These are phyloP conservation scores for Lactarius trivialis DNA, from an alignment of 768 basidiomycete species.

Conservation along the genomic window DNA sequence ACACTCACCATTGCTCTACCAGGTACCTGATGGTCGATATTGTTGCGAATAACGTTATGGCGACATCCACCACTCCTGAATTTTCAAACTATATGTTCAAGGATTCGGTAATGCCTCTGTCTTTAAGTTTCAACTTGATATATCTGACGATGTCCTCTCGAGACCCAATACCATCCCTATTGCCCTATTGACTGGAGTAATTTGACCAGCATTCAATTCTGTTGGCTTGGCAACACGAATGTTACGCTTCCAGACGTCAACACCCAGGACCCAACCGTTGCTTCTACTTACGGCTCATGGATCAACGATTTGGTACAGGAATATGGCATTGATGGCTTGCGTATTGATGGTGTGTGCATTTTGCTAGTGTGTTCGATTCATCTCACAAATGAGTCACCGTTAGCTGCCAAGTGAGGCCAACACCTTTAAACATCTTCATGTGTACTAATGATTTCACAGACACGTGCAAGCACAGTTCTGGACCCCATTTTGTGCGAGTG, in stretches of 20 bases:
- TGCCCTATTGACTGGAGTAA: constrained; percentile 70
- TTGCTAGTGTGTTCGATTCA: neutral
- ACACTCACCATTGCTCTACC: neutral
- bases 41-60: constrained; percentile 83
- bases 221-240: constrained; percentile 76
- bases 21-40: constrained; percentile 82
- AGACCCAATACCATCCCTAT: constrained; percentile 73
- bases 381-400: neutral
- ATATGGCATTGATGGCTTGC: constrained; percentile 78
- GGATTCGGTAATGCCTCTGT: constrained; percentile 38
- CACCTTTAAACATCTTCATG: constrained; percentile 1
- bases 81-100: constrained; percentile 65
- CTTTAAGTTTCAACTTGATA: constrained; percentile 5
- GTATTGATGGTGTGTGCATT: constrained; percentile 56
- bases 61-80: constrained; percentile 54
- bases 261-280: constrained; percentile 61
- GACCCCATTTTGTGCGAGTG: constrained; percentile 65
- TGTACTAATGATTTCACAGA: constrained; percentile 25
- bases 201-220: constrained; percentile 60
- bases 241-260: constrained; percentile 77
- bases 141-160: neutral
- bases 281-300: constrained; percentile 60
- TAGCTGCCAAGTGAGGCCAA: constrained; percentile 33
- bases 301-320: constrained; percentile 58
- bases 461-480: constrained; percentile 74